Conservation (phyloP, 352 stramenopile genomes). For the Aphanomyces astaci region DNA sequence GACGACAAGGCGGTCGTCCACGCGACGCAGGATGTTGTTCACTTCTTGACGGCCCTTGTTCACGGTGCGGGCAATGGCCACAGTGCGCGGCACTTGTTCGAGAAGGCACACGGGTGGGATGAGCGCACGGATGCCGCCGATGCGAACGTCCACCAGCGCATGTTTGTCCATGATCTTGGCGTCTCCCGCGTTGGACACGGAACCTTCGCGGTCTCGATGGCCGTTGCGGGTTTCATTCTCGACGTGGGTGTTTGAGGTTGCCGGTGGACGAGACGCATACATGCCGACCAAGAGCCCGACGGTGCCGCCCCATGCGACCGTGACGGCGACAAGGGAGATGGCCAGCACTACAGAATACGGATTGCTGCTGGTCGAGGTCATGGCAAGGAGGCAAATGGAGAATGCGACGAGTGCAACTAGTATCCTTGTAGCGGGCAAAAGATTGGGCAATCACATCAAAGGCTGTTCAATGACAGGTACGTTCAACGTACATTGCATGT, state of each 20-base stretch:
- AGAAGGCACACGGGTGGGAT: conserved; percentile 59
- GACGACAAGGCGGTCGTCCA: conserved; percentile 64
- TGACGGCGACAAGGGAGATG: conserved; percentile 16
- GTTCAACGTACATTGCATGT: background rate
- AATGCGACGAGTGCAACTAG: too few relatives aligned
- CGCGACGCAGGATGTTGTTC: conserved; percentile 48
- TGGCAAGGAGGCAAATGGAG: background rate
- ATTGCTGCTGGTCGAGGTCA: background rate
- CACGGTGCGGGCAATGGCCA: conserved; percentile 53
- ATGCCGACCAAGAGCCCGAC: conserved; percentile 9
- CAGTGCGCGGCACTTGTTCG: conserved; percentile 64
- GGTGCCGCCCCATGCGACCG: conserved; percentile 13
- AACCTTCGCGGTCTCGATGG: background rate
- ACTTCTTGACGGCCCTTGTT: conserved; percentile 34
- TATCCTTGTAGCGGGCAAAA: too few relatives aligned
- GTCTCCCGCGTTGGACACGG: conserved; percentile 6
- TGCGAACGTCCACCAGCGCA: conserved; percentile 2
- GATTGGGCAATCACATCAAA: background rate
- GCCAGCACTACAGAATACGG: background rate
- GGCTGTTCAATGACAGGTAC: background rate
- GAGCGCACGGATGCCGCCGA: conserved; percentile 46
- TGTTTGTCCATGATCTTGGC: conserved; percentile 20
- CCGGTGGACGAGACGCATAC: conserved; percentile 1
- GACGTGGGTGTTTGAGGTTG: too few relatives aligned
- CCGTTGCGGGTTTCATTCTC: background rate